Conservation (phyloP, 2,329 filamentous ascomycete genomes). For the Penicillium verrucosum region DNA sequence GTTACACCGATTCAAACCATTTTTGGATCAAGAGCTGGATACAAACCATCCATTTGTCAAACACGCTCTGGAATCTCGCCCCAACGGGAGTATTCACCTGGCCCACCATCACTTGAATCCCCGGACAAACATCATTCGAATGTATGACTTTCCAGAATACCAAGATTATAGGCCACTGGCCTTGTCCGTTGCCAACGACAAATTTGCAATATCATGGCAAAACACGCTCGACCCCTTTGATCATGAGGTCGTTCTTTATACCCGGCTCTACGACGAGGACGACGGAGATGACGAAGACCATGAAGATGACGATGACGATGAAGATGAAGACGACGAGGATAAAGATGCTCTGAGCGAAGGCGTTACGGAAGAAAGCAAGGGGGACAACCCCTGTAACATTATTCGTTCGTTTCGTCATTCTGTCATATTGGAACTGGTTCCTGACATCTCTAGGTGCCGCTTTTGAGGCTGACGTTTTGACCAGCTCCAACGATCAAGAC, state of each 20-base stretch:
- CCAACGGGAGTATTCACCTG: slow-evolving; percentile 27
- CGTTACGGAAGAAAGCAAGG: neutral
- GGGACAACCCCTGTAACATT: neutral
- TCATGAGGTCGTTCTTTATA: slow-evolving; percentile 34
- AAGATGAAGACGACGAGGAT: neutral
- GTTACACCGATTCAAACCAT: slow-evolving; percentile 33
- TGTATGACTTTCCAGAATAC: slow-evolving; percentile 32
- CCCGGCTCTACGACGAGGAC: neutral
- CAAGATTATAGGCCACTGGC: slow-evolving; percentile 30
- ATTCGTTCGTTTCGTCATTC: slow-evolving; percentile 18
- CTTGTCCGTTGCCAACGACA: slow-evolving; percentile 23
- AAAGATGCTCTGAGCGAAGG: neutral
- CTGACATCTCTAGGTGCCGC: slow-evolving; percentile 17
- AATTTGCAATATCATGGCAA: slow-evolving; percentile 41
- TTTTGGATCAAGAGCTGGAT: slow-evolving; percentile 19
- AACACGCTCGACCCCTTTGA: slow-evolving; percentile 20
- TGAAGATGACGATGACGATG: neutral
- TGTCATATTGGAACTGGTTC: neutral
- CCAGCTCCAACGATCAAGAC: slow-evolving; percentile 12
- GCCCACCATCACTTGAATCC: slow-evolving; percentile 25
- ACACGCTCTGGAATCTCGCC: slow-evolving; percentile 27
- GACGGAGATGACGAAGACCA: neutral
- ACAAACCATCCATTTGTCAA: slow-evolving; percentile 33
- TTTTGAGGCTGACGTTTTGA: slow-evolving; percentile 20
- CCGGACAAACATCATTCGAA: slow-evolving; percentile 11